These are phyloP conservation scores for Talaromyces sp. DNA, from an alignment of 2,329 filamentous ascomycete genomes.

Conservation along the genomic window DNA sequence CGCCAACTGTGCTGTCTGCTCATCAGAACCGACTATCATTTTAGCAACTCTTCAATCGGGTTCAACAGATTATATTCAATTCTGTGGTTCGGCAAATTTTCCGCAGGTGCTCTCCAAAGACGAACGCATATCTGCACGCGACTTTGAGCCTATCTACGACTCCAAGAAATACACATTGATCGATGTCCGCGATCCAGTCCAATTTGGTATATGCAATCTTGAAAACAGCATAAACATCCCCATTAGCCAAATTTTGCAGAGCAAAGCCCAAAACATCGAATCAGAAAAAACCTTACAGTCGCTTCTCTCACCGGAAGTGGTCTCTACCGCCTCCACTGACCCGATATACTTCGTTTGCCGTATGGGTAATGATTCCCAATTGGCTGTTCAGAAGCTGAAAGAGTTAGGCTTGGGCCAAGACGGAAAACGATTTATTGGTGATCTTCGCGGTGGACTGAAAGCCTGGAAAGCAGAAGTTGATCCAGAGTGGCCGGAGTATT, in stretches of 20 bases:
- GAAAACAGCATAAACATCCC: conserved; percentile 66
- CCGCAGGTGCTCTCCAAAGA: conserved; percentile 57
- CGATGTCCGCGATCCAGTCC: conserved; percentile 80
- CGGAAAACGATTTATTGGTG: conserved; percentile 36
- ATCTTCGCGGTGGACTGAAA: conserved; percentile 42
- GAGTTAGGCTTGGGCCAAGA: conserved; percentile 35
- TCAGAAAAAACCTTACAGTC: conserved; percentile 19
- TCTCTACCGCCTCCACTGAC: conserved; percentile 23
- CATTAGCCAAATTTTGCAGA: conserved; percentile 39
- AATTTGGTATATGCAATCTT: conserved; percentile 77
- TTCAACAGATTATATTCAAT: conserved; percentile 76
- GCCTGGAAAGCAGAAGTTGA: conserved; percentile 45
- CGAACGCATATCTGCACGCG: conserved; percentile 64
- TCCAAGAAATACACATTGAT: conserved; percentile 48
- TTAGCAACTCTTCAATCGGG: conserved; percentile 60
- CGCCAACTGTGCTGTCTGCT: conserved; percentile 73
- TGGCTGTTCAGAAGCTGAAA: conserved; percentile 43
- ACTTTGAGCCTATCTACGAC: conserved; percentile 49
- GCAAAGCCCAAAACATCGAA: conserved; percentile 21
- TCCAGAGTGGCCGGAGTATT: conserved; percentile 41
- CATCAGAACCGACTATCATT: conserved; percentile 60
- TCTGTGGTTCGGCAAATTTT: conserved; percentile 66
- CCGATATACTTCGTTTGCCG: conserved; percentile 48
- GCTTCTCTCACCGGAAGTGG: conserved; percentile 30
- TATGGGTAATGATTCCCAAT: conserved; percentile 50